Percentiles rank a stretch among this genome's conserved stretches.
Conservation (phyloP, 1,284 basidiomycete genomes). For the Vanrija sp. region DNA sequence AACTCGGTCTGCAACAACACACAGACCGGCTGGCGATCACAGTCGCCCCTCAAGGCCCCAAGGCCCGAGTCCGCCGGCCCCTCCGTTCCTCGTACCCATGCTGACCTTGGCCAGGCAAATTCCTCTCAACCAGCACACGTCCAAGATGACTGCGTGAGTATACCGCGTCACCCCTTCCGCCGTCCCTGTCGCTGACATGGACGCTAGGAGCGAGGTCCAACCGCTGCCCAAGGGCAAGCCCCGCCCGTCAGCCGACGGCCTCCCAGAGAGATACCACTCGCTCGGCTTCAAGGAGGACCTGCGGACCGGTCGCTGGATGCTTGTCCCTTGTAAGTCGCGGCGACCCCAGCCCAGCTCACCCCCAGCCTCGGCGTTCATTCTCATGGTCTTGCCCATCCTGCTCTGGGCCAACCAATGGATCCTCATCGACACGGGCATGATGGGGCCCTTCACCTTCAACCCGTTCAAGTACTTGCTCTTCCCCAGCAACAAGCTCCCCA, state of each 20-base stretch:
- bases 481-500: constrained; percentile 64
- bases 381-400: constrained; percentile 68
- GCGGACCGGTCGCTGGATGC: constrained; percentile 63
- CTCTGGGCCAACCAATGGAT: constrained; percentile 71
- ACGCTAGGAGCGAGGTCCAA: constrained; percentile 21
- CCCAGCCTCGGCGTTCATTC: constrained; percentile 63
- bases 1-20: neutral
- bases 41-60: too few relatives aligned
- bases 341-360: neutral
- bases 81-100: neutral
- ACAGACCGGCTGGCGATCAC: too few relatives aligned
- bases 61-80: too few relatives aligned
- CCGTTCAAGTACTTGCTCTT: constrained; percentile 73
- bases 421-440: constrained; percentile 32
- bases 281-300: constrained; percentile 54
- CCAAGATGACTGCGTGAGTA: constrained; percentile 10
- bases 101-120: constrained; percentile 29
- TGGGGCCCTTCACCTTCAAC: constrained; percentile 57
- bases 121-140: constrained; percentile 33
- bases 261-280: constrained; percentile 36
- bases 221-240: constrained; percentile 24
- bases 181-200: neutral
- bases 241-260: constrained; percentile 12
- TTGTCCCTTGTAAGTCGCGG: constrained; percentile 61
- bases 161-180: neutral